Base-by-base conservation (phyloP, 495 filamentous ascomycete genomes). In the Chaetomium fimeti region DNA sequence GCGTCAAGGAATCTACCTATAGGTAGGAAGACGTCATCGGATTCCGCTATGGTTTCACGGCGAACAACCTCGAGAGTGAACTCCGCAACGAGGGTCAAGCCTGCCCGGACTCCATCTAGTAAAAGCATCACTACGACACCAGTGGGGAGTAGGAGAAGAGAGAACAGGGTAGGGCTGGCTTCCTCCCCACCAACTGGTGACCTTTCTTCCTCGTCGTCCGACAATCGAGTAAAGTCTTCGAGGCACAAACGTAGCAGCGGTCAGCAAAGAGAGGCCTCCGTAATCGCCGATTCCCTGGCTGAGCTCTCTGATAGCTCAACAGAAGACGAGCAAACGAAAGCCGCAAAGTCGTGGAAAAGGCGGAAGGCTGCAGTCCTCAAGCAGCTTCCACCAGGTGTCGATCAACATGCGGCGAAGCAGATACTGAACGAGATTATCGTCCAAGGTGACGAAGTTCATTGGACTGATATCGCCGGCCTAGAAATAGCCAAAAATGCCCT, bases 351-450 rank as follows among this genome's bases (percentile, higher is more conserved):
- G 72, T 91, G 71, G 81, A 82, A 75, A 59, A 76, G 64, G 47
- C 77, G 74, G 57, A 82, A 81, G 60, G 75, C 70, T 11, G 70
- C 82, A 2, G 80, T 95, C 32, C 74, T 96, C 68, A 90, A 89
- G 65, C 87, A 88, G 56, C 77, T 98, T 1, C 91, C 91, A 2
- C 82, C 85, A 55, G 91, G 90, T 4, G 85, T 97, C 49, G 94
- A 99, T 72, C 83, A 86, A 49, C 75, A 82, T 16, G 91, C 95
- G 2, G 92, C 93, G 1, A 88, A 89, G 65, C 92, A 97, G 65
- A 95, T 99, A 45, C 82, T 98, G 56, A 96, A 96, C 71, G 95
- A 99, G 65, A 96, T 99, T 59, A 92, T 99, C 12, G 87, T 97
- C 9, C 85, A 93, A 60, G 94, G 95, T 9, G 94, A 99, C 68